Conservation (phyloP, 768 basidiomycete species). For the Clavulina sp. region DNA sequence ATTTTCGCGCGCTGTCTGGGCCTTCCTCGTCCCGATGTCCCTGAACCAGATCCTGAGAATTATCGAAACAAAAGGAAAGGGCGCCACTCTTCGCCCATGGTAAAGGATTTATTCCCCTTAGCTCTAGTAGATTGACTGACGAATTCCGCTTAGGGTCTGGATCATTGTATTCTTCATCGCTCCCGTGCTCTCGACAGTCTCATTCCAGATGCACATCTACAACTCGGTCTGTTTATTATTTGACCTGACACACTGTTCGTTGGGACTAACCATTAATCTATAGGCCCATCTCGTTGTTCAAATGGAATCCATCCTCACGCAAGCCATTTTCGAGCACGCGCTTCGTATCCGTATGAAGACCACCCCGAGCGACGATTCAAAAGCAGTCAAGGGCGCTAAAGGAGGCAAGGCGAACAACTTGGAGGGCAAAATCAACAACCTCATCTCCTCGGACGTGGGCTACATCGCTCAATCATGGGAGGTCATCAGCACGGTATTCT, state of each 20-base stretch:
- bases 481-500: no score
- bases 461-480: no score
- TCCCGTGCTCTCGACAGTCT: conserved; percentile 19
- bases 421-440: conserved; percentile 59
- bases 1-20: background rate
- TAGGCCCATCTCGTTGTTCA: conserved; percentile 30
- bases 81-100: background rate
- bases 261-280: background rate
- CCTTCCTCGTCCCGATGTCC: background rate
- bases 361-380: conserved; percentile 9
- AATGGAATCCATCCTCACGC: conserved; percentile 33
- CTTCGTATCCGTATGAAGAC: conserved; percentile 44
- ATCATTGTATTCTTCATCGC: conserved; percentile 22
- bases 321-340: conserved; percentile 72
- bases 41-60: background rate
- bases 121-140: background rate
- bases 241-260: background rate
- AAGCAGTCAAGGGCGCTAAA: background rate
- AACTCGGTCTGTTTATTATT: conserved; percentile 11
- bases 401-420: conserved; percentile 28
- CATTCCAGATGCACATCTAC: conserved; percentile 38
- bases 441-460: conserved; percentile 46
- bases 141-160: conserved; percentile 21
- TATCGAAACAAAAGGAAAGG: background rate
- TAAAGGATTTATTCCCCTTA: background rate